Base-by-base conservation (phyloP, 2,329 filamentous ascomycete genomes). In the Blastomyces emzantsi region DNA sequence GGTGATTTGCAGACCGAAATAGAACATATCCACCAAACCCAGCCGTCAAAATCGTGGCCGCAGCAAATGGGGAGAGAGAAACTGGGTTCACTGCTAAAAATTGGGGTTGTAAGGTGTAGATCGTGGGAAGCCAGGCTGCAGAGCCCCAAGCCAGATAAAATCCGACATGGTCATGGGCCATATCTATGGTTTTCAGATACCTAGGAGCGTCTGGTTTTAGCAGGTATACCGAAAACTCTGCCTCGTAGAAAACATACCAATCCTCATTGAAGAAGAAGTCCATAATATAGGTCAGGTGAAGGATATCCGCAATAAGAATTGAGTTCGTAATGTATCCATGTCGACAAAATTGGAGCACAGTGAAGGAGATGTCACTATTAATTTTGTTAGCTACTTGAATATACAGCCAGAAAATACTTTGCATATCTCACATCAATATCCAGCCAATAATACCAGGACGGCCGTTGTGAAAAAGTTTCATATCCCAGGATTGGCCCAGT, bases 181-280 rank as follows among this genome's bases (percentile, higher is more conserved):
- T 78, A 60, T 79, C 75, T 28, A 79, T 76, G 19, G 77, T 79
- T 33, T 74, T 71, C 51, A 79, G 70, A 64, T 81, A 81, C 70
- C 70, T 73, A 36, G 1, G 5, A 13, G 36, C 49, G 33, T 17
- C 17, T 33, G 15, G 6, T 13, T 52, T 60, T 49, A 60, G 58
- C 15, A 36, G 5, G 19, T 49, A 15, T 36, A 47, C 54, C 36
- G 19, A 30, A 28, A 13, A 19, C 6, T 54, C 47, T 36, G 11
- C n/a, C 17, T 28, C 19, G 2, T 25, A 22, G 43, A n/a, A 19
- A 43, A n/a, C 17, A 49, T 64, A 70, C 79, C 80, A 82, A 15
- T 76, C 74, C 66, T 81, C 80, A 8, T 81, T 81, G 58, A 77
- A 69, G 60, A 82, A 82, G 63, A 82, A 81, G 57, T 82, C 79